These are phyloP conservation scores for Mucor plumbeus DNA, from an alignment of 371 early-diverging fungal species.

Conservation along the genomic window DNA sequence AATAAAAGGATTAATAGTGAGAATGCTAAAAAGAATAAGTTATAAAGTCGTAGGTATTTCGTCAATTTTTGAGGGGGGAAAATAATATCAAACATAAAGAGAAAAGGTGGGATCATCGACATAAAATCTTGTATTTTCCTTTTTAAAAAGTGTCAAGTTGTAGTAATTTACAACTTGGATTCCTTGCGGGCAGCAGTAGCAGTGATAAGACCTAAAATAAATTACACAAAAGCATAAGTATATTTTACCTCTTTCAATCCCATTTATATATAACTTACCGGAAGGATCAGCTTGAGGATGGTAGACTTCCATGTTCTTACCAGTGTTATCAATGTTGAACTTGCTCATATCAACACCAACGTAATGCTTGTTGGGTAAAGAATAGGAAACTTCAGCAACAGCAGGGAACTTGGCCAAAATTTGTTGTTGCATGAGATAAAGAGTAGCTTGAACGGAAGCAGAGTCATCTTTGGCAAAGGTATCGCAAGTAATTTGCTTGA, in stretches of 20 bases:
- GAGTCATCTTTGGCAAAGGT: constrained; percentile 76
- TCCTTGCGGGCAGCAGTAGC: constrained; percentile 71
- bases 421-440: constrained; percentile 72
- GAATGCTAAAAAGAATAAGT: neutral
- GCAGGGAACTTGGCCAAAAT: constrained; percentile 66
- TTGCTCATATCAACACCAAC: constrained; percentile 77
- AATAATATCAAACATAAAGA: constrained; percentile 24
- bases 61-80: constrained; percentile 22
- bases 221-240: neutral
- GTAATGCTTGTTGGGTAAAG: constrained; percentile 87
- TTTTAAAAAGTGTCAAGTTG: neutral
- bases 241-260: neutral
- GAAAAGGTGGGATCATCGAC: constrained; percentile 21
- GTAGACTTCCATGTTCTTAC: constrained; percentile 72
- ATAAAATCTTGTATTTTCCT: neutral
- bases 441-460: constrained; percentile 77
- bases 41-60: constrained; percentile 25
- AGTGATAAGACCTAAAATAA: constrained; percentile 62
- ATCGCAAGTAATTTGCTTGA: constrained; percentile 66
- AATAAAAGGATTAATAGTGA: neutral
- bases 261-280: constrained; percentile 42
- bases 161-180: constrained; percentile 48
- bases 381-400: constrained; percentile 71
- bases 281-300: constrained; percentile 81
- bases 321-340: constrained; percentile 78